Evolutionary conservation across 2,329 filamentous ascomycete species (phyloP), one percentile per base, ranked within the genome.

Genomic region (Microsporum ferrugineum): DNA sequence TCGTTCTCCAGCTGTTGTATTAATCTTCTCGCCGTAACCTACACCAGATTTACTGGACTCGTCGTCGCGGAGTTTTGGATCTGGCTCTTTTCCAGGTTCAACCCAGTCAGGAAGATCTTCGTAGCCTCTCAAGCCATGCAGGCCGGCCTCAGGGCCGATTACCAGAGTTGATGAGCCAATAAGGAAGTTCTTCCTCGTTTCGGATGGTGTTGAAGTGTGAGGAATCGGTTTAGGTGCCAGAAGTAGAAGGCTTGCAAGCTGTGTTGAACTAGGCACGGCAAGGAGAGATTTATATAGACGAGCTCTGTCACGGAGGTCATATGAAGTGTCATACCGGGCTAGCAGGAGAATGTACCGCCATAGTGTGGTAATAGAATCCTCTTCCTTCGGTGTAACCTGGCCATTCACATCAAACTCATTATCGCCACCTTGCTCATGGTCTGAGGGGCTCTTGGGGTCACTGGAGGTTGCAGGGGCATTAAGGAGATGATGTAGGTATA

Each of bases 171-270:
- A 84, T 2, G 89, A 94, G 8, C 94, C 94, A 0, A 99, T 80
- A 0, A 87, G 79, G 62, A 92, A 87, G 0, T 84, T 86, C 65
- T 86, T 89, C 38, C 91, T 83, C 2, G 83, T 85, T 71, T 96
- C 91, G 0, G 89, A 95, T 0, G 94, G 94, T 62, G 89, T 95
- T 0, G 91, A 91, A 0, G 88, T 88, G 63, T 95, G 89, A 0
- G 94, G 94, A 0, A 94, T 90, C 0, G 94, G 92, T 71, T 99
- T 99, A 0, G 94, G 91, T 0, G 94, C 94, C 1, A 97, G 82
- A 0, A 99, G 84, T 72, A 97, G 88, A 12, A 99, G 80, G 0
- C 88, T 91, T 2, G 94, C 94, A 14, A 99, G 83, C 72, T 97
- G 90, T 0, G 85, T 88, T 5, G 83, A 84, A 1, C 80, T 79